Conservation (phyloP, 805 yeast species). For the Ogataea nitratoaversa region DNA sequence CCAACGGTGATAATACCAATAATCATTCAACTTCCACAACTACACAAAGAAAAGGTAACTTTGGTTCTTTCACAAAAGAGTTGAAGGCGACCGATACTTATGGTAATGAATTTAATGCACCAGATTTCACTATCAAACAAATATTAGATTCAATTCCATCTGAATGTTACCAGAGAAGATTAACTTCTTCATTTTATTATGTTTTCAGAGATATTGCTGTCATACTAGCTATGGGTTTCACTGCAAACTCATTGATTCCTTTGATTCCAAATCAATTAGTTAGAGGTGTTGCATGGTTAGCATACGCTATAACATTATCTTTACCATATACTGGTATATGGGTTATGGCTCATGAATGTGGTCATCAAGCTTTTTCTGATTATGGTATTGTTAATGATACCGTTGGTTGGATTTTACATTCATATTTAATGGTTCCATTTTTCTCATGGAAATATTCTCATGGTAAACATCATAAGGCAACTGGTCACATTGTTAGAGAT, state of each 20-base stretch:
- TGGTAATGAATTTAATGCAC: constrained; percentile 68
- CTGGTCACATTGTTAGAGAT: constrained; percentile 78
- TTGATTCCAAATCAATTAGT: constrained; percentile 36
- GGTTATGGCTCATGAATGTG: constrained; percentile 91
- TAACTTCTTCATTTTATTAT: constrained; percentile 52
- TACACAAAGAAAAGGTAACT: constrained; percentile 37
- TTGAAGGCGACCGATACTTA: constrained; percentile 51
- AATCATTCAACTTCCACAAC: constrained; percentile 11
- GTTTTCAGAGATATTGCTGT: constrained; percentile 62
- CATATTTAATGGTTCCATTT: constrained; percentile 75
- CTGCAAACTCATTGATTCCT: constrained; percentile 54
- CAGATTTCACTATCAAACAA: constrained; percentile 74
- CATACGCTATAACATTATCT: constrained; percentile 53
- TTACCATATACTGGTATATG: constrained; percentile 73
- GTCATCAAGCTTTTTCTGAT: constrained; percentile 81
- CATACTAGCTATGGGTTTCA: constrained; percentile 45
- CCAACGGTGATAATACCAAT: constrained; percentile 12
- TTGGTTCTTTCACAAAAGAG: constrained; percentile 42
- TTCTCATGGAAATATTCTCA: constrained; percentile 85
- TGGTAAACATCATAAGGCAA: constrained; percentile 86
- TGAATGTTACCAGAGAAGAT: constrained; percentile 66
- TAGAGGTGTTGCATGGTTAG: constrained; percentile 57
- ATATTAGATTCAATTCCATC: constrained; percentile 67
- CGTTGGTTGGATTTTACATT: constrained; percentile 82
- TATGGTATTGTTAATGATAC: constrained; percentile 69